Evolutionary conservation across 2,329 filamentous ascomycete genomes (phyloP).

Genomic region (Cyphellophora europaea): DNA sequence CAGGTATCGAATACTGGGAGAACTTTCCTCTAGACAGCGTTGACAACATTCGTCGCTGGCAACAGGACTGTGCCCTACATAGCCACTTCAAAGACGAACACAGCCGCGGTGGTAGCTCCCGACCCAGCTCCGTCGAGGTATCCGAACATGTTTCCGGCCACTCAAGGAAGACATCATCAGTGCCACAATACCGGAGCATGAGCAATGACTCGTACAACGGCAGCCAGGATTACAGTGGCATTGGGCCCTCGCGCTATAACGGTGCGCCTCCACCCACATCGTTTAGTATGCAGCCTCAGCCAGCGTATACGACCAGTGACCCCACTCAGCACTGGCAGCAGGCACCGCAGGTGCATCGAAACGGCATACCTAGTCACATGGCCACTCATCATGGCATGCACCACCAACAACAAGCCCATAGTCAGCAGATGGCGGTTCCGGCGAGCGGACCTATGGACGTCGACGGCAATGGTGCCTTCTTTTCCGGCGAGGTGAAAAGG

Average conservation of each 20-base stretch:
- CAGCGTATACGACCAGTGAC: slow-evolving; percentile 1
- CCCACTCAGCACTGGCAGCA: neutral
- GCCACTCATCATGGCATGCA: neutral
- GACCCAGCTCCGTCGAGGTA: slow-evolving; percentile 10
- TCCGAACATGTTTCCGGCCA: slow-evolving; percentile 3
- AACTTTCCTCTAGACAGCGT: slow-evolving; percentile 25
- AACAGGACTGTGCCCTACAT: slow-evolving; percentile 21
- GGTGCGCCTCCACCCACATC: neutral
- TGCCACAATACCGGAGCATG: slow-evolving; percentile 9
- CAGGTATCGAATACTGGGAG: slow-evolving; percentile 29
- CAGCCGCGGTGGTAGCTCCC: slow-evolving; percentile 5
- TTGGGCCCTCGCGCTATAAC: neutral
- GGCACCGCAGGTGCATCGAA: neutral
- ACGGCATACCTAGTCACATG: neutral
- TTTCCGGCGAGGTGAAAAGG: neutral
- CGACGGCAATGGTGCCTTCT: neutral
- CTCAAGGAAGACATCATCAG: slow-evolving; percentile 3
- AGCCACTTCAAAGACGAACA: slow-evolving; percentile 4
- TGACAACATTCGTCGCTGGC: slow-evolving; percentile 27
- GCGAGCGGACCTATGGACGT: neutral
- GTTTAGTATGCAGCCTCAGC: neutral
- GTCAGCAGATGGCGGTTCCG: neutral
- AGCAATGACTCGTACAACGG: slow-evolving; percentile 11
- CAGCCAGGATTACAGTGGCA: slow-evolving; percentile 2
- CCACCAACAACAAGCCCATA: neutral